A percentile compares a stretch with the other conserved stretches of the same genome.
phyloP scores from a whole-genome alignment of 2,329 filamentous ascomycete species.

The Cyclaneusma minus region DNA sequence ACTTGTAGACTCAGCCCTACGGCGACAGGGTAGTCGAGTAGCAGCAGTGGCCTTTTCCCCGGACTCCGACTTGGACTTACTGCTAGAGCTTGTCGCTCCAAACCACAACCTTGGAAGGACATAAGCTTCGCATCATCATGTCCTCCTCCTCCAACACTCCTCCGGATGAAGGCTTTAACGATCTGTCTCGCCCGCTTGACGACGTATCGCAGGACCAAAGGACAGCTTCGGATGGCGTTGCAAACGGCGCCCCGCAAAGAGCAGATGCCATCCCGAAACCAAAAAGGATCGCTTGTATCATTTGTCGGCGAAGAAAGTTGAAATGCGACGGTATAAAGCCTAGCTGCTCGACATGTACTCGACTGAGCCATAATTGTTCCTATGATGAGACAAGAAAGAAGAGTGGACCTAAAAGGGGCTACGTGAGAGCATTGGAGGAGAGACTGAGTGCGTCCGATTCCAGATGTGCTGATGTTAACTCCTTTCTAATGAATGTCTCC shows the following conservation, averaged over 20 bases:
- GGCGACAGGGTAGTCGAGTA: too few relatives aligned
- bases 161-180: constrained; percentile 38
- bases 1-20: too few relatives aligned
- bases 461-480: constrained; percentile 5
- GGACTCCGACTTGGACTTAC: too few relatives aligned
- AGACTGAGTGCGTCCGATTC: constrained; percentile 71
- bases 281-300: constrained; percentile 90
- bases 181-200: constrained; percentile 28
- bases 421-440: constrained; percentile 65
- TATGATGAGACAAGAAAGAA: constrained; percentile 58
- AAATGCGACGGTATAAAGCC: constrained; percentile 51
- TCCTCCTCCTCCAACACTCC: constrained; percentile 17
- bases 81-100: too few relatives aligned
- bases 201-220: constrained; percentile 7
- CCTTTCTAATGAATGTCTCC: constrained; percentile 8
- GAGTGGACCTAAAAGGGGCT: constrained; percentile 56
- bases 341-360: constrained; percentile 50
- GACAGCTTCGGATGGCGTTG: constrained; percentile 18
- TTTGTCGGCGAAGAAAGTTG: constrained; percentile 85
- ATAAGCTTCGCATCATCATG: too few relatives aligned
- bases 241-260: constrained; percentile 24
- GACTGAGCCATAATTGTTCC: constrained; percentile 48
- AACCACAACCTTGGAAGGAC: too few relatives aligned
- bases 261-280: constrained; percentile 54
- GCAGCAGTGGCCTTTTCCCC: too few relatives aligned